A percentile compares a stretch with the other conserved stretches of the same genome.
These are phyloP conservation scores for Apiospora malaysiana DNA, from an alignment of 2,329 filamentous ascomycete genomes.

Conservation along the genomic window DNA sequence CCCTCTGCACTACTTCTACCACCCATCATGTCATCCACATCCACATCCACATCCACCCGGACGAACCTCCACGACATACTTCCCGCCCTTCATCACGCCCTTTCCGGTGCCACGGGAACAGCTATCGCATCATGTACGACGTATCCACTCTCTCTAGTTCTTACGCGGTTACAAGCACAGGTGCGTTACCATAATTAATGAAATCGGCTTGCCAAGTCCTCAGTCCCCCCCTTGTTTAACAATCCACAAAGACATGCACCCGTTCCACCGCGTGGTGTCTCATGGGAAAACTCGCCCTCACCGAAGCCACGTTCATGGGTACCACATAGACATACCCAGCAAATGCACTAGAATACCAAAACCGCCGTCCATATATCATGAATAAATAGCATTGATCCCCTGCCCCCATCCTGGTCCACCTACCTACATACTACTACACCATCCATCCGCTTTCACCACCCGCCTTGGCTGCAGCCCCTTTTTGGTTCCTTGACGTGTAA, in stretches of 20 bases:
- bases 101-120: constrained; percentile 79
- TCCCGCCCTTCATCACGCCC: constrained; percentile 80
- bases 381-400: neutral
- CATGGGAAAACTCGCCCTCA: neutral
- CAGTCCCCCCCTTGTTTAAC: neutral
- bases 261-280: neutral
- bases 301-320: neutral
- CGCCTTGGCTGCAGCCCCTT: neutral
- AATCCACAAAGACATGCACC: neutral
- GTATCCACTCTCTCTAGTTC: constrained; percentile 83
- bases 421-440: neutral
- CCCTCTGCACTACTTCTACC: constrained; percentile 23
- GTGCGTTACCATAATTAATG: constrained; percentile 18
- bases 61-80: constrained; percentile 48
- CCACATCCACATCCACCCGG: constrained; percentile 23
- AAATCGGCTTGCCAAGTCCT: neutral
- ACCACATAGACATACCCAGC: neutral
- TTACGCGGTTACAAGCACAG: constrained; percentile 83
- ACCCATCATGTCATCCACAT: constrained; percentile 28
- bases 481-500: neutral
- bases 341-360: neutral
- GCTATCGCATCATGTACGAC: constrained; percentile 79
- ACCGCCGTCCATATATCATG: neutral
- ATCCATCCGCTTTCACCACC: neutral
- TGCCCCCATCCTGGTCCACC: neutral